These are phyloP conservation scores for Mortierella sp. DNA, from an alignment of 371 early-diverging fungal genomes.

Conservation along the genomic window DNA sequence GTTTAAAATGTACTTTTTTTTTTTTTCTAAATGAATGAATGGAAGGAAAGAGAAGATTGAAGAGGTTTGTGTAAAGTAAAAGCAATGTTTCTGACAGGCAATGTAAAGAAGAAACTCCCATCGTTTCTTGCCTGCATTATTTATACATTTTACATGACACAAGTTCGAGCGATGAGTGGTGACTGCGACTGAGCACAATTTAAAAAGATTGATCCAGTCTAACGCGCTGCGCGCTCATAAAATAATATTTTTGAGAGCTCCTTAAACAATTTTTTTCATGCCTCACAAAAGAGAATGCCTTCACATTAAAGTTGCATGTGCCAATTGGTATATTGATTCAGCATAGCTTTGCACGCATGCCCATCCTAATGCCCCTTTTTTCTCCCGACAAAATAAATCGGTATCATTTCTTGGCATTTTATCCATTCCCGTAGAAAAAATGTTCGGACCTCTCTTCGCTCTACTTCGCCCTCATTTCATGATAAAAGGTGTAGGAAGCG, in stretches of 20 bases:
- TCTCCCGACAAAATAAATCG: no score
- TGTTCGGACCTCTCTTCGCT: no score
- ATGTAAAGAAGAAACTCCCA: neutral
- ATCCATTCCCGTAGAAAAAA: no score
- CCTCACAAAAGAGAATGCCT: no score
- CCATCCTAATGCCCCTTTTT: no score
- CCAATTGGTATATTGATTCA: no score
- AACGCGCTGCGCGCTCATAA: slow-evolving; percentile 14
- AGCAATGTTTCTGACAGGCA: neutral
- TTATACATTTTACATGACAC: neutral
- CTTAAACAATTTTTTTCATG: no score
- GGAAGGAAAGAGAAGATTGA: neutral
- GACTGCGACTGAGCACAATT: neutral
- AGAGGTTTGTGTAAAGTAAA: neutral
- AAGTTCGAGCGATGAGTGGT: neutral
- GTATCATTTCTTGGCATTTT: no score
- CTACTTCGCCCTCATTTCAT: no score
- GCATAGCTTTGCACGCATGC: no score
- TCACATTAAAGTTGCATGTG: neutral
- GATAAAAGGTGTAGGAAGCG: no score
- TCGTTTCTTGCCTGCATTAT: neutral
- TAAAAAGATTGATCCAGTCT: neutral
- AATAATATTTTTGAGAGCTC: neutral
- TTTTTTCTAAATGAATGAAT: neutral
- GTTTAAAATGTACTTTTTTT: no score